phyloP scores from a whole-genome alignment of 495 filamentous ascomycete species.

The Aspergillus panamensis region DNA sequence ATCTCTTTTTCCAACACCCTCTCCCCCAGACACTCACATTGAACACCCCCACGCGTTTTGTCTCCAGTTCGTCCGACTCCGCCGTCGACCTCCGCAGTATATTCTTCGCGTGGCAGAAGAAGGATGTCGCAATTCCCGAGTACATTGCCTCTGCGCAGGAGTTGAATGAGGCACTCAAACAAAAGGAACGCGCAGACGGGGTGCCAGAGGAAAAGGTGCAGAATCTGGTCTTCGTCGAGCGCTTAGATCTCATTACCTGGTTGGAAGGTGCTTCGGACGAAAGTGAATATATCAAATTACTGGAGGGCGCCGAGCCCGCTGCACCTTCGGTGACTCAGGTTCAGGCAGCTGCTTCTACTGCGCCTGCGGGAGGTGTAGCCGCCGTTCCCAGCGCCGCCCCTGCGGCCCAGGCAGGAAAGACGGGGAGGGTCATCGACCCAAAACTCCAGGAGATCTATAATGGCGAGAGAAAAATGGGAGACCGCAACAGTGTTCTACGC shows the following conservation, averaged over 20 bases:
- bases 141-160: slow-evolving; percentile 81
- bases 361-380: slow-evolving; percentile 37
- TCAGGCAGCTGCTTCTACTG: slow-evolving; percentile 39
- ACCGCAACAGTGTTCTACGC: slow-evolving; percentile 81
- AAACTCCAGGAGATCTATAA: slow-evolving; percentile 83
- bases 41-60: slow-evolving; percentile 77
- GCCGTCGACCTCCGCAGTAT: slow-evolving; percentile 87
- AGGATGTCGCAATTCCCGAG: slow-evolving; percentile 78
- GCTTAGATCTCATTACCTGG: slow-evolving; percentile 86
- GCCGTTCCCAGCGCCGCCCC: slow-evolving; percentile 24
- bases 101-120: slow-evolving; percentile 91
- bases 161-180: slow-evolving; percentile 73
- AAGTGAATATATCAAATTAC: slow-evolving; percentile 83
- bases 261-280: slow-evolving; percentile 85
- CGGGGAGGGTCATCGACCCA: slow-evolving; percentile 66
- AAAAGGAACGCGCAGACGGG: slow-evolving; percentile 49
- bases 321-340: slow-evolving; percentile 41
- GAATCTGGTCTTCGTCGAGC: slow-evolving; percentile 84
- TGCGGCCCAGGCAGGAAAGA: slow-evolving; percentile 44
- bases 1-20: slow-evolving; percentile 71
- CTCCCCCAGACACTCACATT: slow-evolving; percentile 66
- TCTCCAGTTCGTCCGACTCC: slow-evolving; percentile 55
- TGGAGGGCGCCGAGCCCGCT: slow-evolving; percentile 55
- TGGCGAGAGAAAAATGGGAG: slow-evolving; percentile 84
- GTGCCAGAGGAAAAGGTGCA: slow-evolving; percentile 55